Base-by-base conservation (phyloP, 164 flowering plant genomes). In the Dillenia suffruticosa region DNA sequence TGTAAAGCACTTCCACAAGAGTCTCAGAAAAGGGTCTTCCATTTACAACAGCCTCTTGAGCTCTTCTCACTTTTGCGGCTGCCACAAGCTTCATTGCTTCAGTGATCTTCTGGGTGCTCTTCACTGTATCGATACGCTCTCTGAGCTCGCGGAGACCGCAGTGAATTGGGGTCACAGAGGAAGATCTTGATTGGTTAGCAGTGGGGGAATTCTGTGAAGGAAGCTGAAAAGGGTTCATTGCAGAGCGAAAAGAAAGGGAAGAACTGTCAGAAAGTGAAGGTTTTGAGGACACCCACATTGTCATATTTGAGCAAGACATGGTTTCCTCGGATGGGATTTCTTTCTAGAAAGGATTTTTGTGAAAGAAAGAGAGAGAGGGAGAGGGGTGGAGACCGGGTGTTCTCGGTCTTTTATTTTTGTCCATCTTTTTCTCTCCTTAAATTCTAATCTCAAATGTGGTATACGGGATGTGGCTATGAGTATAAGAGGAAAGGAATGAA, bases 21-120 rank as follows among this genome's bases (percentile, higher is more conserved):
- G 88, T 66, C 59, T 87, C 84, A 11, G 92, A 63, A 63, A 90
- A 93, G 14, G 98, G 98, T n/a, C 98, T 73, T 56, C 88, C 76
- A 46, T 69, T 90, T 48, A 93, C 76, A 48, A 93, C 98, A 10
- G 97, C 96, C 74, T 93, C 96, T 60, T 90, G 98, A 44, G 98
- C 98, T 61, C 88, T 73, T 13, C 98, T 74, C 55, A 93, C 86
- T 63, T 74, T 90, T 1, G 97, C 96, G 1, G 98, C 97, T 0
- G 98, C 85, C 0, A 93, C 96, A 10, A 92, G 92, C 79, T 88
- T 92, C 93, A 90, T 90, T 8, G 96, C 96, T 70, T 92, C 96
- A 0, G 98, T 84, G 50, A 92, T 79, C 64, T 92, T 90, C 71
- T 92, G 96, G 54, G 96, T 86, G 62, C 64, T 92, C 51, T 86